These are phyloP conservation scores for Hippophae tibetana DNA, from an alignment of 306 rosid genomes.

Conservation along the genomic window DNA sequence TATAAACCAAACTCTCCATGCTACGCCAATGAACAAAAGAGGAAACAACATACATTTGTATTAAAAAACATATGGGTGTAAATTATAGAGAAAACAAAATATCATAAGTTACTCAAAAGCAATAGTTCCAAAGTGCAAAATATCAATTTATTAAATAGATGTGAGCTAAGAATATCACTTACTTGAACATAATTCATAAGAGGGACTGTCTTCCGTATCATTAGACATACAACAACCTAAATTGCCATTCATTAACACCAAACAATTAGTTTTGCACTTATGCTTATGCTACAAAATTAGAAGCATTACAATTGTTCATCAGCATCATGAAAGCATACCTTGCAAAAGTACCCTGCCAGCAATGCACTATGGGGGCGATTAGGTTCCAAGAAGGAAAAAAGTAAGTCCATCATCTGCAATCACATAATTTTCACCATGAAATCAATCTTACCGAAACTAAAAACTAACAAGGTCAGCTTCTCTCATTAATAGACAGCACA, in stretches of 20 bases:
- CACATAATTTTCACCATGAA: conserved; percentile 6
- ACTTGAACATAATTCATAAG: conserved; percentile 98
- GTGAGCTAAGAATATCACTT: conserved; percentile 21
- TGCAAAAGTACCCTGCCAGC: conserved; percentile 94
- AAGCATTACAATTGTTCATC: background rate
- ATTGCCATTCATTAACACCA: conserved; percentile 7
- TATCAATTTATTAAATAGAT: background rate
- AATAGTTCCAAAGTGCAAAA: background rate
- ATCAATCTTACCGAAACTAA: conserved; percentile 14
- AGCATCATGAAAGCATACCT: conserved; percentile 12
- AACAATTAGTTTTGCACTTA: conserved; percentile 1
- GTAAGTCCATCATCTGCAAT: conserved; percentile 82
- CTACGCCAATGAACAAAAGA: too few species aligned
- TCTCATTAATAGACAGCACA: conserved; percentile 2
- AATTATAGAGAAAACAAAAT: background rate
- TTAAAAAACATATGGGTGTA: too few species aligned
- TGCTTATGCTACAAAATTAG: background rate
- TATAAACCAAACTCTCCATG: too few species aligned
- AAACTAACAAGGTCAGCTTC: conserved; percentile 1
- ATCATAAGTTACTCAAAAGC: background rate
- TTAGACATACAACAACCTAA: conserved; percentile 88
- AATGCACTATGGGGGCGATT: conserved; percentile 68
- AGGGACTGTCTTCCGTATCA: conserved; percentile 85
- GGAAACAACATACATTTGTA: too few species aligned
- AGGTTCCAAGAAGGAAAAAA: conserved; percentile 91